Base-by-base conservation (phyloP, 768 basidiomycete species). In the Gymnopilus junonius region DNA sequence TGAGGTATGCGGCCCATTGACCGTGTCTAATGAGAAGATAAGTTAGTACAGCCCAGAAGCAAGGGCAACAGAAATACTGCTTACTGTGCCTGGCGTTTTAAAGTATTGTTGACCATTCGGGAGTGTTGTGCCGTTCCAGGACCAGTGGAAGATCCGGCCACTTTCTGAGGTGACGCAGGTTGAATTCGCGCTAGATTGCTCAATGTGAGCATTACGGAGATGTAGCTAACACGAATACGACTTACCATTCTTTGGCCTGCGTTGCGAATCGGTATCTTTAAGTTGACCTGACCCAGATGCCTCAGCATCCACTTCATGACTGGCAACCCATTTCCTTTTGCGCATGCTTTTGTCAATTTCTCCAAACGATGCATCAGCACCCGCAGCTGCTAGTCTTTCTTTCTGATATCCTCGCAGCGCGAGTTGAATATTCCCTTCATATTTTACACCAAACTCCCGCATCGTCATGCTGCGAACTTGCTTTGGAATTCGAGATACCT, bases 311-410 rank as follows among this genome's bases (percentile, higher is more conserved):
- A 75, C 79, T 51, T 87, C 85, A 69, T 89, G 88, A 55, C 85
- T 83, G 17, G 85, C 88, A 4, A 87, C 83, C 90, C 90, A 91
- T 73, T 93, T 93, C 66, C 92, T 78, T 73, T 93, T 94, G 63
- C 89, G 82, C 59, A 87, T 87, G 58, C 80, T 85, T 66, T 84
- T 82, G 65, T 92, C 89, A 56, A 91, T 86, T 63, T 86, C 87
- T 2, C 82, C 80, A 46, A 81, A 71, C 15, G 79, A 79, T 6
- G 80, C 83, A 54, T 81, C 83, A 21, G 80, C 83, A 25, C 82
- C 82, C 29, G 79, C 79, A 21, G 81, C 81, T 15, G 77, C 80
- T 60, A 92, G 76, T 59, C 82, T 80, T 63, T 90, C 89, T 69
- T 82, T 87, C 75, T 90, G 89, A 53, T 89, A 74, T 1, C 88